These are phyloP conservation scores for Blastobotrys terrestris DNA, from an alignment of 805 yeast genomes.

Conservation along the genomic window DNA sequence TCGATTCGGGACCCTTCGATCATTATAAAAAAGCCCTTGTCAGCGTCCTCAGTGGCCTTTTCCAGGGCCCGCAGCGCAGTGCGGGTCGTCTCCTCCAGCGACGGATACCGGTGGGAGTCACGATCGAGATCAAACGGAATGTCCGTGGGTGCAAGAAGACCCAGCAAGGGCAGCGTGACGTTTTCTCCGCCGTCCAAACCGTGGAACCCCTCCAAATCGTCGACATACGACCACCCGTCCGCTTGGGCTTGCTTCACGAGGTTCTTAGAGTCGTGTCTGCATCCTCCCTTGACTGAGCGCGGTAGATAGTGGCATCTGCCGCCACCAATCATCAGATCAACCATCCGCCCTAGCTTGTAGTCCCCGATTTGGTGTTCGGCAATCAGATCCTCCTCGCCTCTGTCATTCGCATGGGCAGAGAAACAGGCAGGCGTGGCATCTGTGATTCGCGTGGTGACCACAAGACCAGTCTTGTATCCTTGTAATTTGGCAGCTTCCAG, in stretches of 20 bases:
- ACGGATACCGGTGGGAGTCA: constrained; percentile 54
- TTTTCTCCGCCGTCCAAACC: constrained; percentile 49
- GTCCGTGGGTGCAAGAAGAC: constrained; percentile 67
- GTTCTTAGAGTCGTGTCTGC: constrained; percentile 66
- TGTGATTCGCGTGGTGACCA: constrained; percentile 85
- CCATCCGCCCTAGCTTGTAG: constrained; percentile 70
- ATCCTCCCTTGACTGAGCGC: constrained; percentile 43
- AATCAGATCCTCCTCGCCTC: constrained; percentile 76
- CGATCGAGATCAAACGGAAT: constrained; percentile 85
- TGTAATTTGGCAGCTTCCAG: constrained; percentile 78
- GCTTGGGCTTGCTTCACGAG: constrained; percentile 56
- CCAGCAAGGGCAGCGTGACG: constrained; percentile 70
- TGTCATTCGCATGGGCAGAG: constrained; percentile 67
- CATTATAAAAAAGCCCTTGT: constrained; percentile 77
- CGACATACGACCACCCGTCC: constrained; percentile 61
- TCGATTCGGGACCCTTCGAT: constrained; percentile 93
- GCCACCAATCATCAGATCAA: constrained; percentile 85
- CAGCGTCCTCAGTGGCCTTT: constrained; percentile 62
- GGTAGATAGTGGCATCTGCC: constrained; percentile 83
- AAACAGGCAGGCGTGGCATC: constrained; percentile 96
- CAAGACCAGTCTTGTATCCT: constrained; percentile 82
- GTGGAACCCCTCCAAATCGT: constrained; percentile 50
- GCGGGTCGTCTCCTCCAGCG: constrained; percentile 69
- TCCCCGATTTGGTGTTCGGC: constrained; percentile 84
- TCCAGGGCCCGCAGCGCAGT: constrained; percentile 67